These are phyloP conservation scores for Agrocybe praecox DNA, from an alignment of 768 basidiomycete species.

Conservation along the genomic window DNA sequence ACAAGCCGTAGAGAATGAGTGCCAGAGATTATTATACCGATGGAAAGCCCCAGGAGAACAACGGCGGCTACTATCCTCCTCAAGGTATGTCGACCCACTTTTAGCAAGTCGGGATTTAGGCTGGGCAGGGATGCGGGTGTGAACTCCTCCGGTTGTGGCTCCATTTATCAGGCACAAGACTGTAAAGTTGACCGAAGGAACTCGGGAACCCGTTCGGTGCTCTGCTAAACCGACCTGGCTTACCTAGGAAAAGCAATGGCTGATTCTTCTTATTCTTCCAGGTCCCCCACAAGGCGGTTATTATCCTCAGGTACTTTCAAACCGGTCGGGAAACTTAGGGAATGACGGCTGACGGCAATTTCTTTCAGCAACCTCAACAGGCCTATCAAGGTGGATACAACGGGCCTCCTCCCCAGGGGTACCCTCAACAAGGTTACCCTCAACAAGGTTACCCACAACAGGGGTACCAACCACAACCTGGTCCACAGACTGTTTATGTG, in stretches of 20 bases:
- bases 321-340: background rate
- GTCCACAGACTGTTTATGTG: conserved; percentile 84
- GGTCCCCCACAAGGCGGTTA: conserved; percentile 64
- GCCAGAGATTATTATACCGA: conserved; percentile 73
- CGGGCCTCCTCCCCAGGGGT: conserved; percentile 39
- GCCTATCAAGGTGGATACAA: conserved; percentile 58
- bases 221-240: background rate
- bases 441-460: conserved; percentile 47
- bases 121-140: background rate
- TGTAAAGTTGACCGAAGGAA: background rate
- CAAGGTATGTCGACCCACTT: conserved; percentile 27
- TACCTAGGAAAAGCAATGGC: background rate
- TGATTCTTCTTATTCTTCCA: conserved; percentile 21
- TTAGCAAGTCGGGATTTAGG: background rate
- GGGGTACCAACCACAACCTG: conserved; percentile 44
- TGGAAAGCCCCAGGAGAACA: conserved; percentile 50
- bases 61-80: conserved; percentile 45
- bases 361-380: conserved; percentile 65
- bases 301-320: conserved; percentile 52
- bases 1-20: conserved; percentile 49
- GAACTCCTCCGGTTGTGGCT: background rate
- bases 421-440: conserved; percentile 39
- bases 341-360: background rate
- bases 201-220: background rate
- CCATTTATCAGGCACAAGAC: background rate